Conservation (phyloP, 2,329 filamentous ascomycete genomes). For the Monosporascus sp. region DNA sequence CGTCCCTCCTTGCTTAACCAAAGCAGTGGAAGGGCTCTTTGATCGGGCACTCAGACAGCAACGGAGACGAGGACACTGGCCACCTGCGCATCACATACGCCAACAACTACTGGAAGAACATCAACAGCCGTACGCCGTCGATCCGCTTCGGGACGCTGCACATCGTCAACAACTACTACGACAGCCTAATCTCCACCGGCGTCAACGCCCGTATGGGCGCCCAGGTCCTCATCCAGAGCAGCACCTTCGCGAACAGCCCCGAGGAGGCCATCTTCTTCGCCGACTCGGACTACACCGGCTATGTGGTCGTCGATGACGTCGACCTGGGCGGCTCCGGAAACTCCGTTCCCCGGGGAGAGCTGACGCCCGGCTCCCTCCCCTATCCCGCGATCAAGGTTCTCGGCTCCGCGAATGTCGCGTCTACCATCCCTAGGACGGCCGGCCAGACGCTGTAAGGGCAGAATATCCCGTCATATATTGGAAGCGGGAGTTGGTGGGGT, state of each 20-base stretch:
- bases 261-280: slow-evolving; percentile 18
- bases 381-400: slow-evolving; percentile 48
- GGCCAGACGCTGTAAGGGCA: slow-evolving; percentile 30
- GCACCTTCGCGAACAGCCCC: not conserved
- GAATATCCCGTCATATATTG: too few relatives aligned
- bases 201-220: slow-evolving; percentile 50
- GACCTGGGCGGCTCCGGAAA: slow-evolving; percentile 40
- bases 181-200: slow-evolving; percentile 37
- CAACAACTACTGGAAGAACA: slow-evolving; percentile 61
- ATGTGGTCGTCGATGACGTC: slow-evolving; percentile 36
- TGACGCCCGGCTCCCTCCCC: slow-evolving; percentile 37
- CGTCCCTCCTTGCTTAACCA: not conserved
- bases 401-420: slow-evolving; percentile 42
- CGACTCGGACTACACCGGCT: slow-evolving; percentile 37
- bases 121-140: slow-evolving; percentile 58
- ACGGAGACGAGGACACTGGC: slow-evolving; percentile 53
- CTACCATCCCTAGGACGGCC: slow-evolving; percentile 33
- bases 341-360: slow-evolving; percentile 44
- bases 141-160: slow-evolving; percentile 64
- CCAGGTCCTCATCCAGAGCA: slow-evolving; percentile 43
- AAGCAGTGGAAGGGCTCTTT: slow-evolving; percentile 48
- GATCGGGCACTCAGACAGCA: slow-evolving; percentile 56
- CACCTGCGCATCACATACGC: slow-evolving; percentile 59
- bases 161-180: slow-evolving; percentile 48
- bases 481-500: too few relatives aligned